These are phyloP conservation scores for Colletotrichum melonis DNA, from an alignment of 2,329 filamentous ascomycete species.

Conservation along the genomic window DNA sequence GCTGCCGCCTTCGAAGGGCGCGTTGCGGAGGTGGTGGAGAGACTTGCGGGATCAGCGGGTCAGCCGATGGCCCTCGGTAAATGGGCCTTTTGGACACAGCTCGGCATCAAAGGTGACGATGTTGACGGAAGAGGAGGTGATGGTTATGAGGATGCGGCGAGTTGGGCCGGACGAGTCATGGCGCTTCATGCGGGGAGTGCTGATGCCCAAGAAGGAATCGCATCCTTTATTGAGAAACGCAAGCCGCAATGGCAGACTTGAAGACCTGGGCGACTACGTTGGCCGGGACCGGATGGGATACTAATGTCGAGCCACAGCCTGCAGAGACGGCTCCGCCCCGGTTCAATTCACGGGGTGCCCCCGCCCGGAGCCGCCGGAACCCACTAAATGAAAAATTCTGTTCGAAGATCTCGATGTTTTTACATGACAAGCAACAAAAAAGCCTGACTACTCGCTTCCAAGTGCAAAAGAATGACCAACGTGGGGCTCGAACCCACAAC, in stretches of 20 bases:
- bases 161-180: constrained; percentile 45
- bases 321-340: not conserved
- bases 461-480: constrained; percentile 14
- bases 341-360: too few relatives aligned
- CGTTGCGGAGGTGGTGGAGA: constrained; percentile 40
- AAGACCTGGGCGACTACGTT: not conserved
- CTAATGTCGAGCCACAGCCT: not conserved
- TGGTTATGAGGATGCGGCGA: constrained; percentile 41
- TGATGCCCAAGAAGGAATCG: constrained; percentile 45
- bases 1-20: constrained; percentile 39
- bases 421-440: not conserved
- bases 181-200: constrained; percentile 42
- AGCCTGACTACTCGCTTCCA: not conserved
- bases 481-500: constrained; percentile 35
- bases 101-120: constrained; percentile 35
- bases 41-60: constrained; percentile 38
- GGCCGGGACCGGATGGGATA: not conserved
- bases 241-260: constrained; percentile 39
- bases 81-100: constrained; percentile 49
- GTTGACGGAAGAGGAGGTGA: constrained; percentile 34
- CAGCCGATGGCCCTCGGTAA: constrained; percentile 48
- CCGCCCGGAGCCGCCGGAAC: too few relatives aligned
- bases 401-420: not conserved
- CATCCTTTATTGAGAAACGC: constrained; percentile 42
- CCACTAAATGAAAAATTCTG: not conserved